Evolutionary conservation across 1,284 basidiomycete species (phyloP).

Genomic region (Vanrija humicola): DNA sequence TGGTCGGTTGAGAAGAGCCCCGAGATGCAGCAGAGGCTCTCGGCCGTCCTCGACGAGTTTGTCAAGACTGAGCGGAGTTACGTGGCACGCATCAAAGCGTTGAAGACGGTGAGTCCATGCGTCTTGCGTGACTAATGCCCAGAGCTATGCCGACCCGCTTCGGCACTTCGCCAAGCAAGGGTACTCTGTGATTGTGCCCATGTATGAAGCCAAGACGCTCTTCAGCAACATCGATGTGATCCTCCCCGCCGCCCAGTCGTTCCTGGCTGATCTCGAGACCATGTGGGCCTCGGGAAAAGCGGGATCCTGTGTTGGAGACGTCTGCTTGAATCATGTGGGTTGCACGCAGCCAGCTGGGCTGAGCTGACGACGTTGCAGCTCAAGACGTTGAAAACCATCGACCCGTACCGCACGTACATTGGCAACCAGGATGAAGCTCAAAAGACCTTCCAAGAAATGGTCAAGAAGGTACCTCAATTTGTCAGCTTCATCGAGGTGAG

Average conservation of each 20-base stretch:
- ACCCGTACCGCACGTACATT: slow-evolving; percentile 87
- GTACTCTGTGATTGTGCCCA: slow-evolving; percentile 77
- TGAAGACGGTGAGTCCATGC: slow-evolving; percentile 36
- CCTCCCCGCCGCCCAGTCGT: slow-evolving; percentile 79
- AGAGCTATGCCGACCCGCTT: slow-evolving; percentile 84
- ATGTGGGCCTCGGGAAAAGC: slow-evolving; percentile 58
- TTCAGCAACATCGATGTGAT: slow-evolving; percentile 92
- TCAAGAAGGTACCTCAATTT: slow-evolving; percentile 70
- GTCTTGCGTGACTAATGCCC: slow-evolving; percentile 1
- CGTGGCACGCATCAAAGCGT: slow-evolving; percentile 36
- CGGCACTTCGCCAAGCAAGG: slow-evolving; percentile 77
- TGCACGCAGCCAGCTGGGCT: background rate
- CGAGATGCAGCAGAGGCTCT: slow-evolving; percentile 31
- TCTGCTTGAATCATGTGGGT: slow-evolving; percentile 69
- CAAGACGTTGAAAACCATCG: slow-evolving; percentile 73
- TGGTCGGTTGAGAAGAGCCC: background rate
- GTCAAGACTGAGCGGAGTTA: slow-evolving; percentile 47
- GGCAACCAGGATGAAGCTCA: slow-evolving; percentile 91
- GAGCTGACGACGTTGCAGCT: slow-evolving; percentile 51
- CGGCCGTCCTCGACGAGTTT: slow-evolving; percentile 41
- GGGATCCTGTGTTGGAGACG: slow-evolving; percentile 69
- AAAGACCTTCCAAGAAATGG: slow-evolving; percentile 76
- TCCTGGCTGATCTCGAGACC: slow-evolving; percentile 76
- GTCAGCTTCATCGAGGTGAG: slow-evolving; percentile 77
- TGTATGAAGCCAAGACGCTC: slow-evolving; percentile 85